phyloP scores from a whole-genome alignment of 2,329 filamentous ascomycete species.

The Ceratocystis huliohia region DNA sequence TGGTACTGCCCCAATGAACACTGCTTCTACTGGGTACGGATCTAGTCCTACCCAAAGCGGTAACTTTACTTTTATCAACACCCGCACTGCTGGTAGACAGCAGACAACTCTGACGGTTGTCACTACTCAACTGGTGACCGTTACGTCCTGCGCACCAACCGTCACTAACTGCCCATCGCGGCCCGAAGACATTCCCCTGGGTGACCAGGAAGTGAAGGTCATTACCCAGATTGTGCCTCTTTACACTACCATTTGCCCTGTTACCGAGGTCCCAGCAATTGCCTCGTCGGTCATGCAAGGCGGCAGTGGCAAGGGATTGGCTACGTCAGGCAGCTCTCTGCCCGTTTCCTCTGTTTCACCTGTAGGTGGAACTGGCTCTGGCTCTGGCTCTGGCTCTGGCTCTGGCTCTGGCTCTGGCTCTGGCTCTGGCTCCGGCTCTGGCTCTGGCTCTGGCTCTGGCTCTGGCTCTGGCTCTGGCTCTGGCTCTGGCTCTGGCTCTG shows the following conservation, averaged over 20 bases:
- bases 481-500: slow-evolving; percentile 36
- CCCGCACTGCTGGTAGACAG: slow-evolving; percentile 20
- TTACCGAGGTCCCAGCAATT: slow-evolving; percentile 32
- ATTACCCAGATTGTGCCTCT: slow-evolving; percentile 32
- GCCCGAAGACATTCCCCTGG: slow-evolving; percentile 28
- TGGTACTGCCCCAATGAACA: slow-evolving; percentile 25
- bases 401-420: neutral
- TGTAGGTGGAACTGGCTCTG: neutral
- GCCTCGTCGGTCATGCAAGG: slow-evolving; percentile 31
- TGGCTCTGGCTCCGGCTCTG: neutral
- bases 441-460: neutral
- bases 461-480: slow-evolving; percentile 25
- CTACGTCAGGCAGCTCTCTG: neutral
- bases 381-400: neutral
- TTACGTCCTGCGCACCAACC: slow-evolving; percentile 45
- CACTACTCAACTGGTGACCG: slow-evolving; percentile 42
- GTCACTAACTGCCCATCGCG: slow-evolving; percentile 43
- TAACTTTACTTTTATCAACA: slow-evolving; percentile 22
- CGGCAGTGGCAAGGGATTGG: slow-evolving; percentile 19
- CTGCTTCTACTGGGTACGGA: slow-evolving; percentile 4
- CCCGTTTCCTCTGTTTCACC: slow-evolving; percentile 13
- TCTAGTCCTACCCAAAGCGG: slow-evolving; percentile 24
- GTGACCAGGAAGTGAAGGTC: slow-evolving; percentile 27
- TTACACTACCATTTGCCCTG: slow-evolving; percentile 36
- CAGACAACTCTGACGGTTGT: slow-evolving; percentile 38